Evolutionary conservation across 305 asterid genomes (phyloP), one percentile per base, ranked within the genome.

Genomic region (Solanum hybrid): DNA sequence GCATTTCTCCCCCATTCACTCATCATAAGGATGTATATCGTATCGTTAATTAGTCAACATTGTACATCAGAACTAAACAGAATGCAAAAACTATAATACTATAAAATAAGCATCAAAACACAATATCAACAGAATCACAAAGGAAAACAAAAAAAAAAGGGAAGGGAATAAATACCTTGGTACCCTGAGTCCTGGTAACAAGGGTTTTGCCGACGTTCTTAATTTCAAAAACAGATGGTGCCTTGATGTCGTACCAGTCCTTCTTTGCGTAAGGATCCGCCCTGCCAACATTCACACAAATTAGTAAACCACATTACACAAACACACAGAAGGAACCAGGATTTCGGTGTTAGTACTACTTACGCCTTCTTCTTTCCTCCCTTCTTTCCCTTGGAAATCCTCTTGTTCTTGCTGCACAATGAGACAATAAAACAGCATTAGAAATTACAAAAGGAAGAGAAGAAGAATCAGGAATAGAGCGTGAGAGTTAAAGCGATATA

Each of bases 351-450:
- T 31, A 16, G 3, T 26, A 82, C 4, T 29, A 89, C 98, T 93
- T 91, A 96, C 98, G 90, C 95, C 88, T 95, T 95, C 97, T 94
- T 95, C 94, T 96, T 96, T 56, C 98, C 98, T 90, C 97, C 98
- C 93, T 96, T 96, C 93, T 95, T 96, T 36, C 98, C 98, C 94
- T 96, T 96, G 69, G 98, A 96, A 90, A 95, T 94, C 91, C 96
- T 93, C 96, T 96, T 96, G 95, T 96, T 96, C 93, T 96, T 96
- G 36, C 98, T 96, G 98, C 36, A 32, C 64, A 84, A 29, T 29
- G 37, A 11, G 3, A 79, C 36, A 37, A 37, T 27, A 11, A 24
- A 20, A 51, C 9, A 64, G 17, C 6, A 27, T 24, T 20, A 86
- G 12, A 38, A 38, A 38, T 38, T 38, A 38, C 46, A 10, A 8